Conservation (phyloP, 2,329 filamentous ascomycete genomes). For the Zymoseptoria brevis region DNA sequence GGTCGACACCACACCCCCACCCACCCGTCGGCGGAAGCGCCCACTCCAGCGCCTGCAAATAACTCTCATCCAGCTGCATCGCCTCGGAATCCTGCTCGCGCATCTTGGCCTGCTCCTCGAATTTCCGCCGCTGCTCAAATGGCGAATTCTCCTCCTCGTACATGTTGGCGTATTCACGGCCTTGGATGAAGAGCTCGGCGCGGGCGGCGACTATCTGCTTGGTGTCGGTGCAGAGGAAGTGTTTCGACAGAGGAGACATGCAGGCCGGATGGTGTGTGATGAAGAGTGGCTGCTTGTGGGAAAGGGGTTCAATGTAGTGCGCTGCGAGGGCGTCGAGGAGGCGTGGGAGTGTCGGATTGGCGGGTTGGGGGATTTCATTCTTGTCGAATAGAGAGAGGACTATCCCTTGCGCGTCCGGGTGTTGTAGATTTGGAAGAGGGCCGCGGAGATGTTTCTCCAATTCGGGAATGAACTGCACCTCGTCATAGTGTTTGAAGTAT, state of each 20-base stretch:
- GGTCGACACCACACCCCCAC: conserved; percentile 90
- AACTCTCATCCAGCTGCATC: conserved; percentile 64
- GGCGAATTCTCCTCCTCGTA: conserved; percentile 98
- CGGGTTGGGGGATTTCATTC: conserved; percentile 43
- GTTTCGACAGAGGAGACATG: conserved; percentile 87
- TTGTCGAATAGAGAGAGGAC: conserved; percentile 49
- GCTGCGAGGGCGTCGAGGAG: conserved; percentile 77
- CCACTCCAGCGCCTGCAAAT: conserved; percentile 75
- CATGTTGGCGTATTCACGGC: conserved; percentile 83
- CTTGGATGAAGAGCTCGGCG: conserved; percentile 39
- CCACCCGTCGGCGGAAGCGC: conserved; percentile 92
- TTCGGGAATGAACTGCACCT: conserved; percentile 71
- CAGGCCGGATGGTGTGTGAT: conserved; percentile 84
- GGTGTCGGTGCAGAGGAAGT: conserved; percentile 59
- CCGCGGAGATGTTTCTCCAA: conserved; percentile 62
- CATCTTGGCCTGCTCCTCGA: conserved; percentile 49
- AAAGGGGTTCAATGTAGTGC: conserved; percentile 70
- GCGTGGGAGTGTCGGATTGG: conserved; percentile 51
- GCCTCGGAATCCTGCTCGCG: conserved; percentile 38
- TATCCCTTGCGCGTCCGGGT: conserved; percentile 48
- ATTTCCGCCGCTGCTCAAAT: conserved; percentile 75
- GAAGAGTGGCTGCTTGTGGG: conserved; percentile 58
- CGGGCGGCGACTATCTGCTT: conserved; percentile 46
- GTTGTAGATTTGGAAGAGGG: conserved; percentile 45
- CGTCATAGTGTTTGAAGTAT: conserved; percentile 42